Evolutionary conservation across 306 rosid genomes (phyloP), one percentile per base, ranked within the genome.

Genomic region (Cicer cuneatum): DNA sequence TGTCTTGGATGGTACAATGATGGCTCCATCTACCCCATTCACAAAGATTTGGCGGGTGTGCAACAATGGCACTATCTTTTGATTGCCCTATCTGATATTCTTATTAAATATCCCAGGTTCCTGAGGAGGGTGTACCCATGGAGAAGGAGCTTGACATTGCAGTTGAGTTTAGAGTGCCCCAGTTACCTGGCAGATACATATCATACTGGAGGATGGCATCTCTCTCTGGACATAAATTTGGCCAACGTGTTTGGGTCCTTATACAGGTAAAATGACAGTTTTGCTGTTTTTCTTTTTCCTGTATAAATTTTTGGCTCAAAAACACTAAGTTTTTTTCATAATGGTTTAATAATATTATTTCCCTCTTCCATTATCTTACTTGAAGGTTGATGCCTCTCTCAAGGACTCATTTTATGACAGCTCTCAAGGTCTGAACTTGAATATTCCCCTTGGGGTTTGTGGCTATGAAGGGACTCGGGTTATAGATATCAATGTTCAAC

Each of bases 11-110:
- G 93, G 90, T 66, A 92, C 99, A 12, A 41, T 86, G 70, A 90
- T 95, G 88, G 80, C 93, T 68, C 98, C 99, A 54, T 76, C 84
- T 58, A 89, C 96, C 40, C 76, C 84, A 66, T 92, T 95, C 74
- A 95, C 96, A 71, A 95, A 95, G 86, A 90, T 92, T 76, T 95
- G 99, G 98, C 85, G 90, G 79, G 81, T 95, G 93, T 86, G 85
- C 33, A 95, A 95, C 83, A 89, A 43, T 58, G 99, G 99, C 53
- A 43, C 84, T 69, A 18, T 80, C 38, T 40, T 42, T 63, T 84
- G 45, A 81, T n/a, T 69, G 64, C 49, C 66, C 46, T 54, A 33
- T 69, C 10, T 69, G 43, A 69, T 69, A 49, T 69, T 16, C 5
- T 71, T 48, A 41, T 74, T 16, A 48, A 75, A 78, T 33, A 15